Evolutionary conservation across 2,329 filamentous ascomycete genomes (phyloP).

Genomic region (Botrytis paeoniae): DNA sequence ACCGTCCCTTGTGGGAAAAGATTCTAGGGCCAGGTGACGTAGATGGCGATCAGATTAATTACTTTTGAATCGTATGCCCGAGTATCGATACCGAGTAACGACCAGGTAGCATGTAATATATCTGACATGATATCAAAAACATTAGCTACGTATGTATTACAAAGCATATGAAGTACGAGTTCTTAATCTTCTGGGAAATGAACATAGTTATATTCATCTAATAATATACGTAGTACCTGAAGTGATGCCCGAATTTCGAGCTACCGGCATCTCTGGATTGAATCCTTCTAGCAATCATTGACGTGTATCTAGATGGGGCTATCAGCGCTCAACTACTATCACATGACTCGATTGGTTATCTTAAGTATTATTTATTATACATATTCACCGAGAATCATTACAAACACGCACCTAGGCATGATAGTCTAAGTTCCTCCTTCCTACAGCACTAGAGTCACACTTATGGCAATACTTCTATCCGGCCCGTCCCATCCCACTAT

Average conservation of each 20-base stretch:
- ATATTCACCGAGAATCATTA: not conserved
- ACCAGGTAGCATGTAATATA: not conserved
- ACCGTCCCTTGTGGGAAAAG: not conserved
- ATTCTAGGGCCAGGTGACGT: not conserved
- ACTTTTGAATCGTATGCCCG: not conserved
- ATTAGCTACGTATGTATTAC: not conserved
- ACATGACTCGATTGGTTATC: not conserved
- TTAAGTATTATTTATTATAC: not conserved
- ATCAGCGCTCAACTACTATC: not conserved
- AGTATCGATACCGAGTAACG: not conserved
- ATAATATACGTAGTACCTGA: not conserved
- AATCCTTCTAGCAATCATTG: not conserved
- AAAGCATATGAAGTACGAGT: not conserved
- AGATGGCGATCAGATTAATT: constrained; percentile 9
- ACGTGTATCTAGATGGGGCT: not conserved
- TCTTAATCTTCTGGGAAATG: not conserved
- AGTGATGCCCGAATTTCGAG: not conserved
- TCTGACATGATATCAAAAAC: not conserved
- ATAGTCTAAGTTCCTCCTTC: not conserved
- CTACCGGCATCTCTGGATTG: not conserved
- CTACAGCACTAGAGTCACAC: not conserved
- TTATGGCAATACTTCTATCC: not conserved
- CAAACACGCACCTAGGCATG: not conserved
- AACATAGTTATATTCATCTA: not conserved
- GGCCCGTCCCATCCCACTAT: not conserved